Conservation (phyloP, 129 eudicot species). For the Helichrysum umbraculigerum region DNA sequence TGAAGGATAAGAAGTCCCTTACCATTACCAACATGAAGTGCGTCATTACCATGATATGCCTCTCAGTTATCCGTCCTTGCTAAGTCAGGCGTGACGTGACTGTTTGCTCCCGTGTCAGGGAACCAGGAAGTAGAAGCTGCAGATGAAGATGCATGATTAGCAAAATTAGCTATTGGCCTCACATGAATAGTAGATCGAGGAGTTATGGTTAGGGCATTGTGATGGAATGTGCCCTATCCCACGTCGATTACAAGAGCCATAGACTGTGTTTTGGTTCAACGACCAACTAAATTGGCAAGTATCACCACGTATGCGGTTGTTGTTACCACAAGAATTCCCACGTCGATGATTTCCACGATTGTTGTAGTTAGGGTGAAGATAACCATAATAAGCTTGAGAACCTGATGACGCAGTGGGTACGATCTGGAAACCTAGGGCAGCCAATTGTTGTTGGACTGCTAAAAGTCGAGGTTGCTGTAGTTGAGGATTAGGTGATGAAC, state of each 20-base stretch:
- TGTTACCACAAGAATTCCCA: not conserved
- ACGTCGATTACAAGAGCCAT: not conserved
- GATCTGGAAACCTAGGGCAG: no score
- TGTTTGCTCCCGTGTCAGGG: not conserved
- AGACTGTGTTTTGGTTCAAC: not conserved
- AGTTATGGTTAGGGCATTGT: not conserved
- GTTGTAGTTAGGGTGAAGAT: no score
- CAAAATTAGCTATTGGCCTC: not conserved
- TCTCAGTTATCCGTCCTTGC: no score
- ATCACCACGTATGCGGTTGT: not conserved
- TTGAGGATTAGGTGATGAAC: not conserved
- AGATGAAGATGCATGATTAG: not conserved
- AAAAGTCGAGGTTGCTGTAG: no score
- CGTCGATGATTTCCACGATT: no score
- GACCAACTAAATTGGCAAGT: not conserved
- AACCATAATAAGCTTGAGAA: no score
- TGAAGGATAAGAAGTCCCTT: no score
- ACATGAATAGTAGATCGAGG: not conserved
- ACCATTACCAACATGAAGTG: no score
- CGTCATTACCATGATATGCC: no score
- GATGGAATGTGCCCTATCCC: not conserved
- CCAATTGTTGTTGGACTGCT: no score
- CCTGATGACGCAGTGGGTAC: no score
- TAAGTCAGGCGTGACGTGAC: not conserved
- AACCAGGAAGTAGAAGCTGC: not conserved